phyloP scores from a whole-genome alignment of 2,329 filamentous ascomycete species.

The Aspergillus sojae region DNA sequence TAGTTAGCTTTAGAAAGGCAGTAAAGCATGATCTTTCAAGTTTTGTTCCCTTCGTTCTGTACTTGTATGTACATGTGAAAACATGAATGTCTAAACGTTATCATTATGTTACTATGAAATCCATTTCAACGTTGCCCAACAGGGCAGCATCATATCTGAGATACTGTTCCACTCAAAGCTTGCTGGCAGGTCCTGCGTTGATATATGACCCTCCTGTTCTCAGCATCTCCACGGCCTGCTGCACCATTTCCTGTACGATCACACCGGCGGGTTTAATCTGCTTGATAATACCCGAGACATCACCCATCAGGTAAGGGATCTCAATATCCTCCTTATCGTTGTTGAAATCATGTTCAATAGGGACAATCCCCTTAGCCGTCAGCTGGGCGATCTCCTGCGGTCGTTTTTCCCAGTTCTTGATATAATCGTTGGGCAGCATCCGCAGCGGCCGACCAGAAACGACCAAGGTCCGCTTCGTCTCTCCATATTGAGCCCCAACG shows the following conservation, averaged over 20 bases:
- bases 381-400: constrained; percentile 75
- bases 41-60: constrained; percentile 25
- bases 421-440: constrained; percentile 80
- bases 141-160: not conserved
- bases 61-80: constrained; percentile 37
- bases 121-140: not conserved
- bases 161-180: constrained; percentile 40
- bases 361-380: constrained; percentile 76
- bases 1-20: constrained; percentile 12
- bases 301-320: constrained; percentile 88
- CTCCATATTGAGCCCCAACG: constrained; percentile 74
- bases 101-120: constrained; percentile 17
- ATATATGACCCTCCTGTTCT: constrained; percentile 65
- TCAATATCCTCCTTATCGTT: constrained; percentile 75
- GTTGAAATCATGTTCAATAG: constrained; percentile 80
- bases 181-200: constrained; percentile 40
- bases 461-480: constrained; percentile 81
- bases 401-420: constrained; percentile 75
- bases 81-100: constrained; percentile 20
- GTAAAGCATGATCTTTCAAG: constrained; percentile 9
- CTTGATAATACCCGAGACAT: constrained; percentile 78
- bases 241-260: constrained; percentile 91
- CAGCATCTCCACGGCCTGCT: constrained; percentile 70
- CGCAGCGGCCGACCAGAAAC: constrained; percentile 79
- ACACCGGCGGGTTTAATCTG: constrained; percentile 77